Percentiles rank a stretch among this genome's conserved stretches.
Evolutionary conservation across 2,329 filamentous ascomycete genomes (phyloP).

Genomic region (Lecanicillium sp.): DNA sequence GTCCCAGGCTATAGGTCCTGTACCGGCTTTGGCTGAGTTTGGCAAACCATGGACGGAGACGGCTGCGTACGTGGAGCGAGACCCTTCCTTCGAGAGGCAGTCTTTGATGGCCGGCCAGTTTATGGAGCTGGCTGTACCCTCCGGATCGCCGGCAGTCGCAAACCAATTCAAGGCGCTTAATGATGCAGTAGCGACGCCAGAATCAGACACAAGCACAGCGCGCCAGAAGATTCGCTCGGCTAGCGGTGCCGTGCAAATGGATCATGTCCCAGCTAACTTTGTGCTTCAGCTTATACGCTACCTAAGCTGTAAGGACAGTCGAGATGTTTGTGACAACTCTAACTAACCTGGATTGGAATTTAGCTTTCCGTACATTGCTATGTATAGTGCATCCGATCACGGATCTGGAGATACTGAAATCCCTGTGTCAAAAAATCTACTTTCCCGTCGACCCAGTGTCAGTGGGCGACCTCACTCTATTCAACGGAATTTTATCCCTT

Average conservation of each 20-base stretch:
- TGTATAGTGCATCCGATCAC: conserved; percentile 13
- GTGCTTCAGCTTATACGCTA: conserved; percentile 6
- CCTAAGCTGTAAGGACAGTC: neutral
- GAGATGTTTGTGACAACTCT: neutral
- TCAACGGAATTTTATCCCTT: conserved; percentile 12
- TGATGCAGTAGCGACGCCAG: neutral
- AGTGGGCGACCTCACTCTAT: conserved; percentile 10
- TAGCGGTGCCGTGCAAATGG: neutral
- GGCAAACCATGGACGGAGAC: conserved; percentile 6
- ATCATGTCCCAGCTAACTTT: conserved; percentile 6
- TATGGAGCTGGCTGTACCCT: conserved; percentile 6
- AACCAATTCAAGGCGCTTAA: conserved; percentile 7
- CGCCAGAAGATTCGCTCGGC: neutral
- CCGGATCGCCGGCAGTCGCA: conserved; percentile 5
- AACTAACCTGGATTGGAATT: neutral
- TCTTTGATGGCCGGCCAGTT: conserved; percentile 10
- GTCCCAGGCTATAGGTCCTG: neutral
- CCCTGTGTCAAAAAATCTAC: conserved; percentile 11
- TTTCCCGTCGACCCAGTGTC: conserved; percentile 13
- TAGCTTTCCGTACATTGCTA: conserved; percentile 2
- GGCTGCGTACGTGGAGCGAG: conserved; percentile 8
- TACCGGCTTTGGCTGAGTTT: conserved; percentile 3
- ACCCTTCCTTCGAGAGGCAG: conserved; percentile 11
- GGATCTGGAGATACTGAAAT: conserved; percentile 9
- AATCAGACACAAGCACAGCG: neutral